Conservation (phyloP, 31 red algal species). For the Porphyra umbilicalis region DNA sequence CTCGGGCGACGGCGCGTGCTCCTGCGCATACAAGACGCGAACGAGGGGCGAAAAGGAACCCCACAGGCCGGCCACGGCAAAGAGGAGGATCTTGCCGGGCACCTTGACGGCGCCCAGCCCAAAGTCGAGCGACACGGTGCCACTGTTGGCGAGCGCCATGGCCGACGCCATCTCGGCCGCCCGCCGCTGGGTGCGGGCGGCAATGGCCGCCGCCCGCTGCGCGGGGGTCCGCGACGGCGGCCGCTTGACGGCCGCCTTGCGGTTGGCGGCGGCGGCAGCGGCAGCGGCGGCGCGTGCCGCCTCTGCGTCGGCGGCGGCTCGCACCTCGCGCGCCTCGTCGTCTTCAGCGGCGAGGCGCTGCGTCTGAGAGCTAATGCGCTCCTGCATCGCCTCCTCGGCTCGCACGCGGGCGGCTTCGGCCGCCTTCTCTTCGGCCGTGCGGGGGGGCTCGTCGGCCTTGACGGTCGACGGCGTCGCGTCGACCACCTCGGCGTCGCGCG, state of each 20-base stretch:
- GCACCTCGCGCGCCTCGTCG: neutral
- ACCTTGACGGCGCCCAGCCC: neutral
- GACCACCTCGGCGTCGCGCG: neutral
- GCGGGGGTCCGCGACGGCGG: no score
- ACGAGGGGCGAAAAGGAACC: slow-evolving; percentile 28
- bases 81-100: slow-evolving; percentile 24
- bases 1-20: slow-evolving; percentile 19
- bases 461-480: neutral
- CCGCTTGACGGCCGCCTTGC: no score
- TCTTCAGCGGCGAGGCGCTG: neutral
- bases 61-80: slow-evolving; percentile 21
- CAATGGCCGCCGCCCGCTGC: neutral
- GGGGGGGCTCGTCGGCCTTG: neutral
- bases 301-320: neutral
- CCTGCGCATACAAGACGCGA: slow-evolving; percentile 19
- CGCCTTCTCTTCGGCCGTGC: neutral
- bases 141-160: neutral
- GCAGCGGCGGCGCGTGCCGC: neutral
- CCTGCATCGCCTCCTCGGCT: neutral
- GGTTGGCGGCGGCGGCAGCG: no score
- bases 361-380: neutral
- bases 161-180: no score
- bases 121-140: neutral
- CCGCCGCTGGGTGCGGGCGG: no score
- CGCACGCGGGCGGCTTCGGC: neutral